Evolutionary conservation across 108 stramenopile genomes (phyloP), one percentile per base, ranked within the genome.

Genomic region (Cyclotella atomus): DNA sequence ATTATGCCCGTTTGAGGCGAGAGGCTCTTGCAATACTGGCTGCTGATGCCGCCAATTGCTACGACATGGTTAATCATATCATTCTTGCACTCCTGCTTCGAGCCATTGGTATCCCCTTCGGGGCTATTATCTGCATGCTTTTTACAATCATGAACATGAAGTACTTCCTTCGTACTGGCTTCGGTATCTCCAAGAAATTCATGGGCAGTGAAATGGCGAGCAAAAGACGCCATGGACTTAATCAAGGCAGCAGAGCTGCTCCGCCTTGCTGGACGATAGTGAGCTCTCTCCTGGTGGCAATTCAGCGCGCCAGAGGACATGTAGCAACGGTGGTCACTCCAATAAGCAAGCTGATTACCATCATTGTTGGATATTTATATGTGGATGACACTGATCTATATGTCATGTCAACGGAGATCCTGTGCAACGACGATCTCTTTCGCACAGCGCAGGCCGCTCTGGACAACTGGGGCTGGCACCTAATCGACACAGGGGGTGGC

Each of bases 201-300:
- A 50, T 36, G 25, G 68, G 68, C 7, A 59, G 68, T 10, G 16
- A 17, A 0, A 15, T 14, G 0, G 68, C 57, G 0, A 57, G 14
- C 0, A 55, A 59, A 23, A 0, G 29, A 1, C 36, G 34, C 15
- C 79, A 80, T 14, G 79, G 79, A 0, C 47, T 74, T 0, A 66
- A 65, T 16, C 73, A 80, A 62, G 79, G 73, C 1, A 74, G 73
- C 34, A 36, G 67, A 0, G 79, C 67, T 0, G 66, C 79, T 3
- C 73, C 79, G 0, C 46, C 73, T 2, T 36, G 46, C 3, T 68
- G 79, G 79, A 14, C 35, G 10, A n/a, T 57, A 5, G 4, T 62
- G 14, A 52, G 56, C 38, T 34, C 66, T 0, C 10, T 57, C 1
- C 53, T 80, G 20, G 19, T 80, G 10, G 33, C 20, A 12, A 47